Evolutionary conservation across 2,329 filamentous ascomycete species (phyloP), one percentile per base, ranked within the genome.

Genomic region (Xylaria sp.): DNA sequence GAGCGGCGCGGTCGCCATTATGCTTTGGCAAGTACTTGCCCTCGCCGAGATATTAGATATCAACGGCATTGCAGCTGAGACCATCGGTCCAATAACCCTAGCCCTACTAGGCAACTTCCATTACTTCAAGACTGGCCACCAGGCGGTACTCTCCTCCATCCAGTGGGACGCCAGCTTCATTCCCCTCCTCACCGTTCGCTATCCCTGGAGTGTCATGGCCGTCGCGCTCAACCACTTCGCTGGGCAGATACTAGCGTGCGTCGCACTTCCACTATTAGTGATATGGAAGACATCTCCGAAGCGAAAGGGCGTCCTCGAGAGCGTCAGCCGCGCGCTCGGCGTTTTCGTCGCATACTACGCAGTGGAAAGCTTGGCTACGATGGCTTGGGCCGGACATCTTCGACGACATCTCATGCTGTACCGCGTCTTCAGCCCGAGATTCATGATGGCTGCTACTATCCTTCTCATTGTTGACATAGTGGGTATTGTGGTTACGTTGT

Each of bases 101-200:
- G 94, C 89, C 11, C 79, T 98, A n/a, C 86, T 99, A 0, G 95
- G 94, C 63, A 92, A 91, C 72, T 96, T 94, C 78, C 89, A 97
- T 80, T 99, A 89, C 82, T 99, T 99, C 87, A 97, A 96, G 75
- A 99, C 95, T 0, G 95, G 95, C 64, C 95, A 99, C 77, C 94
- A 98, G 78, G 94, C 94, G 12, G 90, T 89, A 0, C 84, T 97
- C 23, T 86, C 89, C 69, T 92, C 88, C 68, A 94, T 99, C 73
- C 95, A 99, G 74, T 99, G 95, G 95, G 95, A 99, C 78, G 87
- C 87, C 19, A 94, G 93, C 2, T 99, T 99, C 78, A 92, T 99
- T 68, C 91, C 94, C 0, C 84, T 98, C 7, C 87, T 89, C 61
- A 87, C 86, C 5, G 87, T 99, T 67, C 86, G 87, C 60, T 97